These are phyloP conservation scores for Hymenoscyphus fructigenus DNA, from an alignment of 2,329 filamentous ascomycete species.

Conservation along the genomic window DNA sequence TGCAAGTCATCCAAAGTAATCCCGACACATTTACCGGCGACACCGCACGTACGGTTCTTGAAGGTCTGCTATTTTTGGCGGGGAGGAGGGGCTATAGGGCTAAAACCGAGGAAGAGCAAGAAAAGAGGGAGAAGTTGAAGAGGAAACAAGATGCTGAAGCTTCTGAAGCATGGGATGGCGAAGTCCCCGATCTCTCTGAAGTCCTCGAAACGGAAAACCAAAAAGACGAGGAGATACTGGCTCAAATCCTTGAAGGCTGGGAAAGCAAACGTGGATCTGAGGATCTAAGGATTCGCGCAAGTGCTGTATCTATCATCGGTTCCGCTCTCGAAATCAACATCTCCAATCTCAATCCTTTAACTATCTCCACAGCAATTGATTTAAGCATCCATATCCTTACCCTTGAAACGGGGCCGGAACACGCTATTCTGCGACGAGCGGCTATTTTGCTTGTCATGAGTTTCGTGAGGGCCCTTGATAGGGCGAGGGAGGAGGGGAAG, in stretches of 20 bases:
- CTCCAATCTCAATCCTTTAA: slow-evolving; percentile 50
- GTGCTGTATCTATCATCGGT: slow-evolving; percentile 65
- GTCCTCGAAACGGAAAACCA: slow-evolving; percentile 22
- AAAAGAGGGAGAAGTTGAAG: slow-evolving; percentile 48
- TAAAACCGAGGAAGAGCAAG: slow-evolving; percentile 58
- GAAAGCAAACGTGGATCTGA: slow-evolving; percentile 64
- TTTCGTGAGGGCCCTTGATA: slow-evolving; percentile 60
- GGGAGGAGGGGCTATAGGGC: slow-evolving; percentile 61
- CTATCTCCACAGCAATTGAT: slow-evolving; percentile 59
- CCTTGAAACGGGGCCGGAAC: slow-evolving; percentile 59
- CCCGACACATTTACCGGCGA: slow-evolving; percentile 56
- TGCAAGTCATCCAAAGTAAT: slow-evolving; percentile 62
- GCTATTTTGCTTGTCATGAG: slow-evolving; percentile 63
- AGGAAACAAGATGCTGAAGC: slow-evolving; percentile 51
- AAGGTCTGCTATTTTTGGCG: slow-evolving; percentile 62
- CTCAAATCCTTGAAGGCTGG: slow-evolving; percentile 66
- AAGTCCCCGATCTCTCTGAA: slow-evolving; percentile 49
- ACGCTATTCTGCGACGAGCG: slow-evolving; percentile 64
- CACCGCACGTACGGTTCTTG: slow-evolving; percentile 50
- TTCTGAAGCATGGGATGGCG: slow-evolving; percentile 55
- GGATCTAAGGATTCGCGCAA: slow-evolving; percentile 68
- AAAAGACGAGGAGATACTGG: slow-evolving; percentile 48
- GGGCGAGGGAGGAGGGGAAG: slow-evolving; percentile 47
- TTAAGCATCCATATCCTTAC: slow-evolving; percentile 61
- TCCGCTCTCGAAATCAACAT: slow-evolving; percentile 60